Base-by-base conservation (phyloP, 768 basidiomycete species). In the Lactarius deliciosus region DNA sequence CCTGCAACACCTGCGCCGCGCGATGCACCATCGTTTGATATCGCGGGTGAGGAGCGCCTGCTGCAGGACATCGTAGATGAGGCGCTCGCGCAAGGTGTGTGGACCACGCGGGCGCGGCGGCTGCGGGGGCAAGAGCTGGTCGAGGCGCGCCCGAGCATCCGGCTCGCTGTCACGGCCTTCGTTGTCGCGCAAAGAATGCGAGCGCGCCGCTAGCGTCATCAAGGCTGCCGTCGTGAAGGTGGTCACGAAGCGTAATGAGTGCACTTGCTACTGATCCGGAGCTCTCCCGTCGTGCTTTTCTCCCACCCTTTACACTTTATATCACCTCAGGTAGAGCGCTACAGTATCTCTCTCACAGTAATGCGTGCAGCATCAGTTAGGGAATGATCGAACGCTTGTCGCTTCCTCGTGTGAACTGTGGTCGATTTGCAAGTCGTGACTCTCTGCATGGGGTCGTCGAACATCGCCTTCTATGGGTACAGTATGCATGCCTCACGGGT, bases 21-120 rank as follows among this genome's bases (percentile, higher is more conserved):
- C 43, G 84, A 86, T 36, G 77, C 79, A 1, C 73, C 74, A 9
- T 76, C 75, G 18, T 84, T 83, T 73, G 84, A 91, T 68, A 78
- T 84, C 54, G 85, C 83, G 25, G 75, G 75, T 15, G 96, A 98
- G 75, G 96, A 98, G 74, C 79, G 81, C 47, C 64, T 93, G 28
- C 75, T 99, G 70, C 96, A 98, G 77, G 94, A 96, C 60, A 86
- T 98, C 13, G 94, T 98, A 16, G 96, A 98, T 66, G 92, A 97
- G 73, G 83, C 84, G 0, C 79, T 94, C 50, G 79, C 80, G 7
- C 91, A 92, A 70, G 94, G 93, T 9, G 89, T 99, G 55, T 80
- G 97, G 71, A 78, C 97, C 66, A 96, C 94, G 2, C 84, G 91
- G 25, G 89, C 94, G 50, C 91, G 91, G 80, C 78, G 92, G 64